phyloP scores from a whole-genome alignment of 2,329 filamentous ascomycete genomes.

The Botryotinia globosa region DNA sequence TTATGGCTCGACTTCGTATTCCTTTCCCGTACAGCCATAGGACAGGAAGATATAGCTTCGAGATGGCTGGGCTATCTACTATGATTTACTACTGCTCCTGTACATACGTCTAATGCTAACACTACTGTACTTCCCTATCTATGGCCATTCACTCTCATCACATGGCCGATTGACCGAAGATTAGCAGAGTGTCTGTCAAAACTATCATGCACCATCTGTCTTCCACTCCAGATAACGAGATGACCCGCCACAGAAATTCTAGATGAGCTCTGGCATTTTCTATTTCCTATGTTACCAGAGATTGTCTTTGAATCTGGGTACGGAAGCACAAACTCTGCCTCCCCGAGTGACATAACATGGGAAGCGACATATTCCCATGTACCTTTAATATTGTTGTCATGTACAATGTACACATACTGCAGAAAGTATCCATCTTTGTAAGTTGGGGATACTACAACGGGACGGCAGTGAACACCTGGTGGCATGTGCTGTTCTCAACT shows the following conservation, averaged over 20 bases:
- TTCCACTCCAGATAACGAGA: constrained; percentile 16
- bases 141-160: background rate
- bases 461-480: constrained; percentile 29
- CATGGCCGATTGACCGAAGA: constrained; percentile 1
- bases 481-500: constrained; percentile 28
- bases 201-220: background rate
- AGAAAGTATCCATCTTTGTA: constrained; percentile 15
- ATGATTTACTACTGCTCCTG: background rate
- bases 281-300: constrained; percentile 4
- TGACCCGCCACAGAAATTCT: constrained; percentile 17
- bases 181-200: background rate
- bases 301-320: constrained; percentile 29
- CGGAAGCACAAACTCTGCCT: constrained; percentile 33
- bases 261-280: constrained; percentile 14
- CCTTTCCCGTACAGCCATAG: background rate
- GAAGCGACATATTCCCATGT: constrained; percentile 17
- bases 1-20: background rate
- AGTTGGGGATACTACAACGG: constrained; percentile 20
- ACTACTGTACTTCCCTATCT: background rate
- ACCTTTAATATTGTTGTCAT: constrained; percentile 18
- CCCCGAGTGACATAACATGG: constrained; percentile 31
- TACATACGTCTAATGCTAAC: background rate
- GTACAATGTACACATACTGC: constrained; percentile 26
- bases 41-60: background rate
- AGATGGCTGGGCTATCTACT: background rate